These are phyloP conservation scores for Chlamydomonas incerta DNA, from an alignment of 139 green algal genomes.

Conservation along the genomic window DNA sequence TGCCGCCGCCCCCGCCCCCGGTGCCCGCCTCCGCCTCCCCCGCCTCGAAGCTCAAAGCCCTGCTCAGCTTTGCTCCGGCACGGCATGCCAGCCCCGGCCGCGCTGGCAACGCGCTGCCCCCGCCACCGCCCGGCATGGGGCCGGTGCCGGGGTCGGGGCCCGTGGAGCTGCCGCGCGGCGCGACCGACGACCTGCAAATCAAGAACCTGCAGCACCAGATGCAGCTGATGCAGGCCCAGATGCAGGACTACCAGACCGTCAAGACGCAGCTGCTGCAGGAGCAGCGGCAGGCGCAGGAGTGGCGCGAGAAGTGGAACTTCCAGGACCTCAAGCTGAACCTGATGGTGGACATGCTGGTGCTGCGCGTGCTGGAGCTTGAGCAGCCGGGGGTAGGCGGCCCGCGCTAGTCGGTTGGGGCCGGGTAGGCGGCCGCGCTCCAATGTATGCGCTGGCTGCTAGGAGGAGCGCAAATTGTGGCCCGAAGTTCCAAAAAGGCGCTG, in stretches of 20 bases:
- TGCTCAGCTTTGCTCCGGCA: conserved; percentile 12
- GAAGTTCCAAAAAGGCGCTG: too few species aligned
- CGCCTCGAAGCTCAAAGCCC: not conserved
- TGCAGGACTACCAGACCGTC: conserved; percentile 43
- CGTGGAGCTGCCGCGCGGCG: not conserved
- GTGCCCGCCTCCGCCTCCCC: not conserved
- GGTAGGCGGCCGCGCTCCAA: too few species aligned
- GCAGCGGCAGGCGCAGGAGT: conserved; percentile 38
- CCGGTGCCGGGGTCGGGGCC: too few species aligned
- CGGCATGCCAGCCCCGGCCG: not conserved
- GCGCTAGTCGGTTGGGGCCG: too few species aligned
- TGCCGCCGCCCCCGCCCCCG: not conserved
- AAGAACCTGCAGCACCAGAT: conserved; percentile 46
- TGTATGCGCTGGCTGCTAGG: too few species aligned
- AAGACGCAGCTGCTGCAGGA: conserved; percentile 26
- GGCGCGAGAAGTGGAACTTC: conserved; percentile 56
- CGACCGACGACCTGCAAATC: not conserved
- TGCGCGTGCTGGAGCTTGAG: conserved; percentile 47
- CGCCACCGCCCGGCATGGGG: not conserved
- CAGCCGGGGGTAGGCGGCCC: not conserved
- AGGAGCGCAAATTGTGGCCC: too few species aligned
- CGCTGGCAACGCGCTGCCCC: too few species aligned
- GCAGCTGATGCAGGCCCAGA: conserved; percentile 26
- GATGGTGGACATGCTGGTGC: conserved; percentile 57
- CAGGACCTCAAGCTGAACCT: conserved; percentile 62